Conservation (phyloP, 2,329 filamentous ascomycete species). For the Aspergillus aculeatinus region DNA sequence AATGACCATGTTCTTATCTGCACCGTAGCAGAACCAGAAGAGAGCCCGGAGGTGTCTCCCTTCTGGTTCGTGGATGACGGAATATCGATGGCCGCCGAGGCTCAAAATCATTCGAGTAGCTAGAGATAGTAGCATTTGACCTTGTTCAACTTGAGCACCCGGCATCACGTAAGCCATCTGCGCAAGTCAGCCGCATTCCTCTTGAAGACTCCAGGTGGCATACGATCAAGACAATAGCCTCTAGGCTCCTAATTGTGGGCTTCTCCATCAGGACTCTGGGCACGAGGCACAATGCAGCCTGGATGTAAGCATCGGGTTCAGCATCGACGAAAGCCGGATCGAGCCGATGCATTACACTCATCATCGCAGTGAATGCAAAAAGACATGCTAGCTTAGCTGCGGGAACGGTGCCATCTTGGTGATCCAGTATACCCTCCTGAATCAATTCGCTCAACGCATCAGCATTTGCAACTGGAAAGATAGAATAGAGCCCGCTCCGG, state of each 20-base stretch:
- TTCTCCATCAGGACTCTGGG: slow-evolving; percentile 24
- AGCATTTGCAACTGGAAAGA: slow-evolving; percentile 25
- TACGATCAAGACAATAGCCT: slow-evolving; percentile 24
- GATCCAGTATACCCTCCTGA: slow-evolving; percentile 13
- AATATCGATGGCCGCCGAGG: slow-evolving; percentile 19
- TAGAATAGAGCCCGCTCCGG: slow-evolving; percentile 23
- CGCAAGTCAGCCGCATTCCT: not conserved
- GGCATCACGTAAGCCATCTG: slow-evolving; percentile 23
- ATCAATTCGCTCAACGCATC: slow-evolving; percentile 14
- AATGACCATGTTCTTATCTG: slow-evolving; percentile 26
- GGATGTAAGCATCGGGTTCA: slow-evolving; percentile 25
- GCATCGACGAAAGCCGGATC: slow-evolving; percentile 20
- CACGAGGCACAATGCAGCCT: slow-evolving; percentile 21
- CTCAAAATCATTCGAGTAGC: slow-evolving; percentile 24
- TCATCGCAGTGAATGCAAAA: slow-evolving; percentile 24
- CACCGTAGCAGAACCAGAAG: slow-evolving; percentile 26
- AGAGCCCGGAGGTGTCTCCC: slow-evolving; percentile 22
- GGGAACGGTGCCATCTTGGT: slow-evolving; percentile 10
- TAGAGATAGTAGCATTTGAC: slow-evolving; percentile 20
- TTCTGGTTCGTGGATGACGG: slow-evolving; percentile 1
- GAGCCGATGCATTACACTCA: slow-evolving; percentile 25
- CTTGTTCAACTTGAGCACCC: slow-evolving; percentile 23
- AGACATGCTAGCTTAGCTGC: slow-evolving; percentile 21
- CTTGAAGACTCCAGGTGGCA: not conserved
- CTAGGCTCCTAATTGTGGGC: slow-evolving; percentile 18